Evolutionary conservation across 306 rosid species (phyloP).

Genomic region (Ammopiptanthus mongolicus): DNA sequence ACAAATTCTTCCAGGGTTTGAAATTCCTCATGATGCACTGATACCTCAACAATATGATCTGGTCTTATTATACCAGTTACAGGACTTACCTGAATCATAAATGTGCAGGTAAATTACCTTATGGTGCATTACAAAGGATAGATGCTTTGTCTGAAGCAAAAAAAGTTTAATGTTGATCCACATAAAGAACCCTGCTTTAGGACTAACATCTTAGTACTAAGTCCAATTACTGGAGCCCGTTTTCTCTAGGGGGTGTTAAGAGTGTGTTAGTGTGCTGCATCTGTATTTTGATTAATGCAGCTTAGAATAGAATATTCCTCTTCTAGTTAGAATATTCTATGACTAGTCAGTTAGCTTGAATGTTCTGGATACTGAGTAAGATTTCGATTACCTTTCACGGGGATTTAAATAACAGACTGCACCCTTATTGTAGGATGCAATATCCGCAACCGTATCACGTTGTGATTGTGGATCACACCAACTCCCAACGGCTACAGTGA

Average conservation of each 20-base stretch:
- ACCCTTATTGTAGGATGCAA: too few species aligned
- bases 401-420: background rate
- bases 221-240: background rate
- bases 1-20: conserved; percentile 72
- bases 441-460: background rate
- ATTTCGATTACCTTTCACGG: background rate
- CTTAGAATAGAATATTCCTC: too few species aligned
- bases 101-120: background rate
- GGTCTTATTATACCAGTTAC: conserved; percentile 79
- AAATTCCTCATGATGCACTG: conserved; percentile 82
- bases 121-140: conserved; percentile 13
- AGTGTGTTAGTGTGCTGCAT: background rate
- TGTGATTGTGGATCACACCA: background rate
- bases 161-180: background rate
- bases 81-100: conserved; percentile 69
- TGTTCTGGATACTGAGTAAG: background rate
- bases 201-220: background rate
- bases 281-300: background rate
- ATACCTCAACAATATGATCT: conserved; percentile 71
- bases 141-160: background rate
- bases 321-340: too few species aligned
- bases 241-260: background rate
- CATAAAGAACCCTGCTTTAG: background rate
- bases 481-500: background rate
- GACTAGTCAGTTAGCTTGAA: too few species aligned